Conservation (phyloP, 225 moss, liverwort and hornwort genomes). For the Antitrichia curtipendula region DNA sequence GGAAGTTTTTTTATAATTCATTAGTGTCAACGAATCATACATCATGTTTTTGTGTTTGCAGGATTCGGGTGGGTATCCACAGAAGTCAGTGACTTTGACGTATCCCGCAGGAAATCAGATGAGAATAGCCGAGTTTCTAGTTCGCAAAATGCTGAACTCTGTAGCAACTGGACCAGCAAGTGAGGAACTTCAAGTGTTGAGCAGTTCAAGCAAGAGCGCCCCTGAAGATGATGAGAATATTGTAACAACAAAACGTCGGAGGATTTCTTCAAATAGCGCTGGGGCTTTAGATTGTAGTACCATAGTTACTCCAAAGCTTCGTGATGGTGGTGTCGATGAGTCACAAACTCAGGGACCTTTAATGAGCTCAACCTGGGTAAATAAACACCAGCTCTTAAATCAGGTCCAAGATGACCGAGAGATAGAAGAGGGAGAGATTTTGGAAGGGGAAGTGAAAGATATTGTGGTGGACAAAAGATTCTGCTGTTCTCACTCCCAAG, state of each 20-base stretch:
- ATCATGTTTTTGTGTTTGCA: not conserved
- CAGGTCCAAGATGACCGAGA: not conserved
- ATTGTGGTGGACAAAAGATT: not conserved
- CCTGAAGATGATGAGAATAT: not conserved
- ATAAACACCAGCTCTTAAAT: not conserved
- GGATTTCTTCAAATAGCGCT: not conserved
- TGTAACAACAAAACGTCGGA: not conserved
- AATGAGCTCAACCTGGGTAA: not conserved
- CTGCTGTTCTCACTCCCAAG: slow-evolving; percentile 15
- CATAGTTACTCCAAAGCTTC: not conserved
- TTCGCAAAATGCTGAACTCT: slow-evolving; percentile 28
- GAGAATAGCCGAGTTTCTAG: slow-evolving; percentile 14
- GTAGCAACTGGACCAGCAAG: not conserved
- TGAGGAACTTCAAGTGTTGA: not conserved
- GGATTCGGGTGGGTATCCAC: slow-evolving; percentile 29
- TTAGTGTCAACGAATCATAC: not conserved
- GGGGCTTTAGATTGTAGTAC: not conserved
- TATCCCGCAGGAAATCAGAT: slow-evolving; percentile 1
- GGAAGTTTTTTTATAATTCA: not conserved
- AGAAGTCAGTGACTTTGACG: slow-evolving; percentile 18
- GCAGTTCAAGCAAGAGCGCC: not conserved
- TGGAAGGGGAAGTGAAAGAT: not conserved
- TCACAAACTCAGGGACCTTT: not conserved
- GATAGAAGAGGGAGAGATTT: slow-evolving; percentile 1
- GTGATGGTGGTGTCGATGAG: not conserved